phyloP scores from a whole-genome alignment of 106 monocot species.

The Triglochin maritima region DNA sequence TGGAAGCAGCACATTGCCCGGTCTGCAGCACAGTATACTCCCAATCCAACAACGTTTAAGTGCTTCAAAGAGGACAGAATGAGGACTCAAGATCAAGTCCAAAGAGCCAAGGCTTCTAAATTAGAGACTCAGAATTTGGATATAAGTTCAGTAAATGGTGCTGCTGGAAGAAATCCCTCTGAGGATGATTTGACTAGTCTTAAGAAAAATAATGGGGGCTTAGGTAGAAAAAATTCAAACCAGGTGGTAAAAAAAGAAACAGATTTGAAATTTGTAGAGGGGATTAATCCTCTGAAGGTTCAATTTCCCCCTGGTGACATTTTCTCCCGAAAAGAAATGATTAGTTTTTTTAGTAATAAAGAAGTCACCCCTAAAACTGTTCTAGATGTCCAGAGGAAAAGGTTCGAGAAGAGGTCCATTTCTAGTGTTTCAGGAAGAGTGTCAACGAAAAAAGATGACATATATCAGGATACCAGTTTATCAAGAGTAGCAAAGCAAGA shows the following conservation, averaged over 20 bases:
- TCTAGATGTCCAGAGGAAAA: conserved; percentile 28
- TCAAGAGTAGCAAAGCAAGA: conserved; percentile 5
- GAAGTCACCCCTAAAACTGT: conserved; percentile 46
- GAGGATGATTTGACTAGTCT: not conserved
- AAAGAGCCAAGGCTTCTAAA: conserved; percentile 7
- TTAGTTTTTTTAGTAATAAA: conserved; percentile 35
- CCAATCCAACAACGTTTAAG: conserved; percentile 10
- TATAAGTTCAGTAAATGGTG: not conserved
- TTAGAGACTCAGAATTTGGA: conserved; percentile 6
- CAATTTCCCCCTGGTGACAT: conserved; percentile 79
- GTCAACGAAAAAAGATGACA: conserved; percentile 13
- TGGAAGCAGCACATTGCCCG: conserved; percentile 68
- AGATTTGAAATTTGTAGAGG: conserved; percentile 12
- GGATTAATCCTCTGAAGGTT: conserved; percentile 48
- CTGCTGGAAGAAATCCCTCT: not conserved
- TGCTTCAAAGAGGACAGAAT: conserved; percentile 18
- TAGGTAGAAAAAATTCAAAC: not conserved
- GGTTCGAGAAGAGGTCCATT: conserved; percentile 11
- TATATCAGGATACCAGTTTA: conserved; percentile 7
- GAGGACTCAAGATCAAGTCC: conserved; percentile 2
- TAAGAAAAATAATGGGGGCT: not conserved
- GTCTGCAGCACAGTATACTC: conserved; percentile 13
- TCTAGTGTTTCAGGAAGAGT: conserved; percentile 7
- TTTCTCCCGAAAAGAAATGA: conserved; percentile 74
- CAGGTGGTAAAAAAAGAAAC: conserved; percentile 15